Evolutionary conservation across 1,284 basidiomycete species (phyloP).

Genomic region (Meripilus lineatus): DNA sequence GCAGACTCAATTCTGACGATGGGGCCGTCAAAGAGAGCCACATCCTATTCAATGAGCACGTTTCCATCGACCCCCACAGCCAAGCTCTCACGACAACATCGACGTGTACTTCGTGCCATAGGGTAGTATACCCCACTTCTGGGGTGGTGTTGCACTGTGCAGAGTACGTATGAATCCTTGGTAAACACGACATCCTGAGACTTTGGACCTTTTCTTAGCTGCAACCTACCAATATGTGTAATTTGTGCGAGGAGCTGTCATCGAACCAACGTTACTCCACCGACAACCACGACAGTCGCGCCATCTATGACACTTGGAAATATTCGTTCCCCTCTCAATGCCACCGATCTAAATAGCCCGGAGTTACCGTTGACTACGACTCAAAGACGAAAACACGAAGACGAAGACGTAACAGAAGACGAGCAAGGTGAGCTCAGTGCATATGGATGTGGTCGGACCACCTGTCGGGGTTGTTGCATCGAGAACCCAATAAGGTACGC

Average conservation of each 20-base stretch:
- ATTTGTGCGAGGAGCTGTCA: not conserved
- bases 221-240: not conserved
- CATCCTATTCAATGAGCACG: not conserved
- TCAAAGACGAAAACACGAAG: not conserved
- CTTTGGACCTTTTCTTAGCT: not conserved
- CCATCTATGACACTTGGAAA: not conserved
- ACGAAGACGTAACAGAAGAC: not conserved
- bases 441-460: slow-evolving; percentile 1
- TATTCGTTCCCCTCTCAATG: slow-evolving; percentile 2
- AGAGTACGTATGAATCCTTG: not conserved
- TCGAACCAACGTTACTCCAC: not conserved
- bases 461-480: slow-evolving; percentile 7
- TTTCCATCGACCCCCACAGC: not conserved
- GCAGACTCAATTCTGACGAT: too few relatives aligned
- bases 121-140: not conserved
- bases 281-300: not conserved
- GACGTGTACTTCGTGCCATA: not conserved
- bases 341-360: not conserved
- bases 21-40: not conserved
- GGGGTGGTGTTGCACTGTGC: not conserved
- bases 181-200: not conserved
- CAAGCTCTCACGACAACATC: not conserved
- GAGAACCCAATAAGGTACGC: slow-evolving; percentile 3
- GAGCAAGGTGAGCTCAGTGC: not conserved
- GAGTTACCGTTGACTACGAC: not conserved